These are phyloP conservation scores for Nannizzia gypsea DNA, from an alignment of 2,329 filamentous ascomycete species.

Conservation along the genomic window DNA sequence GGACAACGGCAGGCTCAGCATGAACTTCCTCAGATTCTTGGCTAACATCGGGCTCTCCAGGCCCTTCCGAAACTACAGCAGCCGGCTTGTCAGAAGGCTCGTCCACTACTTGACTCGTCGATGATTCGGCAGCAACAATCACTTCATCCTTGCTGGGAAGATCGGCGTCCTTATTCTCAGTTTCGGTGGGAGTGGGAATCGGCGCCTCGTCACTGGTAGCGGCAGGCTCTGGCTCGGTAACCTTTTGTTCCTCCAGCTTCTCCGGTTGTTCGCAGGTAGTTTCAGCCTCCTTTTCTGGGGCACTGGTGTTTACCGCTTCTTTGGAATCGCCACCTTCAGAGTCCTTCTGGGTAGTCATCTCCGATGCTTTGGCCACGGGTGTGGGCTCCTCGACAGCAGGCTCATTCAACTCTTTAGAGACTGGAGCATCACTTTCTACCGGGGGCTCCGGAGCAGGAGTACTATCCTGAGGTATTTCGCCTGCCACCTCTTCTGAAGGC, in stretches of 20 bases:
- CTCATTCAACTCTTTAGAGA: not conserved
- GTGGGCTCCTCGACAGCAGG: not conserved
- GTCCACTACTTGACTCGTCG: not conserved
- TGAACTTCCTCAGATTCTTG: not conserved
- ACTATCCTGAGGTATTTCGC: not conserved
- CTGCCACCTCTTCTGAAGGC: not conserved
- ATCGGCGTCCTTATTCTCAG: not conserved
- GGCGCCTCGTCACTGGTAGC: not conserved
- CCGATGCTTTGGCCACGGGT: too few species aligned
- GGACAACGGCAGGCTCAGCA: not conserved
- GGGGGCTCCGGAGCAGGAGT: not conserved
- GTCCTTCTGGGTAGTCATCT: not conserved
- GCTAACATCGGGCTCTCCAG: not conserved
- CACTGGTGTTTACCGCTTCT: not conserved
- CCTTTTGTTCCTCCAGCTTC: not conserved
- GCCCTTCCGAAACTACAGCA: not conserved
- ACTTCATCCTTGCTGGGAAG: not conserved
- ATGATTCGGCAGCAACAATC: not conserved
- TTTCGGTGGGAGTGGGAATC: not conserved
- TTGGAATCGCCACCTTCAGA: not conserved
- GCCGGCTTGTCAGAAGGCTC: not conserved
- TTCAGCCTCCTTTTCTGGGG: not conserved
- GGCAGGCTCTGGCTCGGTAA: not conserved
- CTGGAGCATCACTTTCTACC: not conserved
- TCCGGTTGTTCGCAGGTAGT: not conserved